A percentile compares a stretch with the other conserved stretches of the same genome.
Evolutionary conservation across 257 asterid species (phyloP).

Genomic region (Capsicum pubescens): DNA sequence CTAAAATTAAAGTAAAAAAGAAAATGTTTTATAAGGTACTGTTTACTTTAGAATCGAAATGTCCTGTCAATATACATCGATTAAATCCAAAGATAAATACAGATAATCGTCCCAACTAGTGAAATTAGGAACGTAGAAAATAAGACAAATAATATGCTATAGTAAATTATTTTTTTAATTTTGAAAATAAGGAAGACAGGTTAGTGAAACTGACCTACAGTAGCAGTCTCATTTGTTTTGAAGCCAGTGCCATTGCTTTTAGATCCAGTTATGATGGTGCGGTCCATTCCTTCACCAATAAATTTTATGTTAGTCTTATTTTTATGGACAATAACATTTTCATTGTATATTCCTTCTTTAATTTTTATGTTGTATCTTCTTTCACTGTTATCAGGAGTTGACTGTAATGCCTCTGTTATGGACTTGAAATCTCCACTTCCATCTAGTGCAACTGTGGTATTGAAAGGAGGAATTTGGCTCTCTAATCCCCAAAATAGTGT

Average conservation of each 20-base stretch:
- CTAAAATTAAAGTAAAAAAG: too few relatives aligned
- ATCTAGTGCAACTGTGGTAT: conserved; percentile 25
- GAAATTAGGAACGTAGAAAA: too few relatives aligned
- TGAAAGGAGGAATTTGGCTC: background rate
- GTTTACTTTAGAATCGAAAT: too few relatives aligned
- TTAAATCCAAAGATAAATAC: too few relatives aligned
- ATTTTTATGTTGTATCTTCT: conserved; percentile 10
- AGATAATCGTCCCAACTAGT: too few relatives aligned
- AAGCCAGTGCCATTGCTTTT: background rate
- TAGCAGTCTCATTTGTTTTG: conserved; percentile 25
- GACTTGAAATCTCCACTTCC: conserved; percentile 30
- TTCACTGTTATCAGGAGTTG: conserved; percentile 25
- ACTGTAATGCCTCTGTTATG: conserved; percentile 23
- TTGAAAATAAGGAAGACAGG: background rate
- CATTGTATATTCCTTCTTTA: conserved; percentile 29
- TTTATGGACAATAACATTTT: conserved; percentile 8
- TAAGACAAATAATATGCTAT: background rate
- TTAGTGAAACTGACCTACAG: conserved; percentile 8
- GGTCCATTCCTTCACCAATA: conserved; percentile 31
- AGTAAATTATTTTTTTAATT: background rate
- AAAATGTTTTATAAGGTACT: too few relatives aligned
- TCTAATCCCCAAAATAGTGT: conserved; percentile 18
- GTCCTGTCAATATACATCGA: too few relatives aligned
- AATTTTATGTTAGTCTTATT: conserved; percentile 4
- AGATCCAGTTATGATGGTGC: conserved; percentile 16